A percentile compares a stretch with the other conserved stretches of the same genome.
Conservation (phyloP, 2,329 filamentous ascomycete species). For the Curvularia sp. region DNA sequence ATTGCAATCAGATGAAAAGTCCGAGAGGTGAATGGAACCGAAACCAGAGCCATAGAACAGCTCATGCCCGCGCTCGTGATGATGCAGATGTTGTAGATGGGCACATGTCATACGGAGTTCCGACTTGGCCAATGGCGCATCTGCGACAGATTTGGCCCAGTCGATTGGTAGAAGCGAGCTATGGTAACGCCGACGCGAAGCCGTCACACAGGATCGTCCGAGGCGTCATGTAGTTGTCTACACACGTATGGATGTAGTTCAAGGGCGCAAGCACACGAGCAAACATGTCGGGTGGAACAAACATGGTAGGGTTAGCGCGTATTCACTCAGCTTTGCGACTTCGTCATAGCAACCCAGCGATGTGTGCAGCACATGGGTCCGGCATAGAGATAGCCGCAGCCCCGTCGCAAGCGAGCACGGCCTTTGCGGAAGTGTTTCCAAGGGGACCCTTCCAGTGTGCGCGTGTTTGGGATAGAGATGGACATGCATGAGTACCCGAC, state of each 20-base stretch:
- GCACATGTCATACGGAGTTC: background rate
- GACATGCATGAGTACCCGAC: background rate
- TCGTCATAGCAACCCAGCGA: background rate
- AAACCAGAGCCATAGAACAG: background rate
- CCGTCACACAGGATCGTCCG: no score
- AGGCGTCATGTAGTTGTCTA: background rate
- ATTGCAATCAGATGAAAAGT: conserved; percentile 1
- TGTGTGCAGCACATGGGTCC: background rate
- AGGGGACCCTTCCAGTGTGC: background rate
- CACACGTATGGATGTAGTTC: background rate
- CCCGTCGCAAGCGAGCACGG: background rate
- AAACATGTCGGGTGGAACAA: background rate
- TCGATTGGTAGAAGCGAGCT: conserved; percentile 3
- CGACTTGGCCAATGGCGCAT: background rate
- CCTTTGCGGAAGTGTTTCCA: background rate
- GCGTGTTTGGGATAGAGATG: background rate
- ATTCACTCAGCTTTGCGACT: background rate
- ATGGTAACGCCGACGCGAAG: background rate
- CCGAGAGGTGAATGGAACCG: background rate
- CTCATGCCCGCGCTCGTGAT: conserved; percentile 8
- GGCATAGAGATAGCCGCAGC: background rate
- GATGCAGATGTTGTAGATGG: conserved; percentile 2
- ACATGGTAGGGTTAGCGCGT: background rate
- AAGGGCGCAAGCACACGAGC: background rate
- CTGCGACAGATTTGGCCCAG: conserved; percentile 1